Conservation (phyloP, 2,329 filamentous ascomycete species). For the Aureobasidium musti region DNA sequence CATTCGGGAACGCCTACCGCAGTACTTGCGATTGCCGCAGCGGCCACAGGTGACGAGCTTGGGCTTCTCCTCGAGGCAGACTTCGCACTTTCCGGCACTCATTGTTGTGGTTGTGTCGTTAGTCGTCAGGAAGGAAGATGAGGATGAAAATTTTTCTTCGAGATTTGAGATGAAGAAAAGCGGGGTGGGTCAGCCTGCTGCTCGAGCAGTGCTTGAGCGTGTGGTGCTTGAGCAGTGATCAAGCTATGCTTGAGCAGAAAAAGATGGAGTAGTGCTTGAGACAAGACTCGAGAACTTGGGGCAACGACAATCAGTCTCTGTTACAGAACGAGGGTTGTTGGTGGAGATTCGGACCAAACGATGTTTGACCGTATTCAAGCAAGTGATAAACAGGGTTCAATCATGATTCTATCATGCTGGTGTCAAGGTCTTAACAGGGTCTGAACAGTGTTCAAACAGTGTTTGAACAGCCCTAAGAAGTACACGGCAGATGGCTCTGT, state of each 20-base stretch:
- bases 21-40: slow-evolving; percentile 21
- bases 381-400: neutral
- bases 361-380: neutral
- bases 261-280: neutral
- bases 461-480: neutral
- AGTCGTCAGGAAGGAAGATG: neutral
- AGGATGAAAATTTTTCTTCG: neutral
- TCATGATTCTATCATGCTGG: neutral
- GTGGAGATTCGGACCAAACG: neutral
- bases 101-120: neutral
- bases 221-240: neutral
- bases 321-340: neutral
- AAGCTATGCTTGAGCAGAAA: neutral
- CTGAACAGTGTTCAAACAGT: neutral
- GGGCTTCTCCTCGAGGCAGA: slow-evolving; percentile 21
- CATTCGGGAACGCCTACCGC: neutral
- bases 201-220: neutral
- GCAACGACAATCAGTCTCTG: neutral
- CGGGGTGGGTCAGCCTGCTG: neutral
- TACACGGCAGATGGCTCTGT: neutral
- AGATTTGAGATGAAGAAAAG: neutral
- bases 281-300: neutral
- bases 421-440: neutral
- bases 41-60: slow-evolving; percentile 20
- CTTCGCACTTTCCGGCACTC: slow-evolving; percentile 21